These are phyloP conservation scores for Toxoplasma gondii DNA, from an alignment of 169 alveolate genomes.

Conservation along the genomic window DNA sequence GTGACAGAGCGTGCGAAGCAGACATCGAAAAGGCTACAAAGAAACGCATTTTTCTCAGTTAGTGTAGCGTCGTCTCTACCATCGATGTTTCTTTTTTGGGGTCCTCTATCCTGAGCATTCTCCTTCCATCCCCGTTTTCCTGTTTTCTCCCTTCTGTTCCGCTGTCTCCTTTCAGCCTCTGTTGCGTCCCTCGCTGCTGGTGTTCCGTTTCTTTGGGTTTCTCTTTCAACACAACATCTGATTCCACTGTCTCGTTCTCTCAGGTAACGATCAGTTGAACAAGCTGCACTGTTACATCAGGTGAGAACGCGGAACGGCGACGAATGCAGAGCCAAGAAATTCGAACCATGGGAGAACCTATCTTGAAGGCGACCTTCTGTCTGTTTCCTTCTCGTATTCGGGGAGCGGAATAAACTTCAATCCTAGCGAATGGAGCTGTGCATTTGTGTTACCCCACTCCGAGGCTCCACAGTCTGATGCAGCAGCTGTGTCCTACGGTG, in stretches of 20 bases:
- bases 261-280: conserved; percentile 17
- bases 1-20: too few species aligned
- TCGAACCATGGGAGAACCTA: not conserved
- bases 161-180: too few species aligned
- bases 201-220: not conserved
- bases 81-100: too few species aligned
- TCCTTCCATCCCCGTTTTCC: too few species aligned
- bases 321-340: not conserved
- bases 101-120: too few species aligned
- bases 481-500: too few species aligned
- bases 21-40: too few species aligned
- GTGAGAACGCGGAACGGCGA: not conserved
- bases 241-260: not conserved
- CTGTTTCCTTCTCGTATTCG: not conserved
- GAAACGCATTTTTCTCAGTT: too few species aligned
- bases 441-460: not conserved
- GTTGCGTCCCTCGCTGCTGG: not conserved
- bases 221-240: not conserved
- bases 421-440: not conserved
- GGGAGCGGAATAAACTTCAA: not conserved
- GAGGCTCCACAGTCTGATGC: not conserved
- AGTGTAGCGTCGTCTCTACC: too few species aligned
- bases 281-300: conserved; percentile 33
- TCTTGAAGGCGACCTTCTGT: not conserved
- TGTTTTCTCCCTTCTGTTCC: too few species aligned